These are phyloP conservation scores for Spergularia marina DNA, from an alignment of 148 eudicot genomes.

Conservation along the genomic window DNA sequence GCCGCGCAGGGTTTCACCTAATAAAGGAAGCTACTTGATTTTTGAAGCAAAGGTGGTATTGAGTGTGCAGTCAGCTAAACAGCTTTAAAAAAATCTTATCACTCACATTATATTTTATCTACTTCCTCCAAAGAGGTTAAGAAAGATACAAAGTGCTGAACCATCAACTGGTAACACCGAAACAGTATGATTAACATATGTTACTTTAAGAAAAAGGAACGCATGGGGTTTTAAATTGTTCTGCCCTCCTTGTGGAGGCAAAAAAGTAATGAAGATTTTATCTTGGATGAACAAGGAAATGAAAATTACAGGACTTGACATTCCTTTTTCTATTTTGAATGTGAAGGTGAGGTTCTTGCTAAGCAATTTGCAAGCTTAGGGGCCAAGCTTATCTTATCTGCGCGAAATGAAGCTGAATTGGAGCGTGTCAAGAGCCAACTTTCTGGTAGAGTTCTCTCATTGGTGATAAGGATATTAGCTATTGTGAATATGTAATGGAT, in stretches of 20 bases:
- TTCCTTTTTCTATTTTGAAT: conserved; percentile 9
- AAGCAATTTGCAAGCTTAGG: conserved; percentile 86
- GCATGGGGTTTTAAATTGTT: too few species aligned
- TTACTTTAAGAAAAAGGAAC: too few species aligned
- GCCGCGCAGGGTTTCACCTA: neutral
- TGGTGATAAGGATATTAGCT: conserved; percentile 2
- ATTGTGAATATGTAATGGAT: neutral
- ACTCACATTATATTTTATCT: too few species aligned
- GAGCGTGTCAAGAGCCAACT: conserved; percentile 75
- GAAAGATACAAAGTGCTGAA: neutral
- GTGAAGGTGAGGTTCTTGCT: conserved; percentile 81
- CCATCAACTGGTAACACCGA: neutral
- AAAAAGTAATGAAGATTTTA: neutral
- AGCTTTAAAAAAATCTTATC: neutral
- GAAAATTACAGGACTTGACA: neutral
- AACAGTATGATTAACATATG: neutral
- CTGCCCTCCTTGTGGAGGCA: too few species aligned
- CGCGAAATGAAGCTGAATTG: conserved; percentile 81
- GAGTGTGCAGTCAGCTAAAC: neutral
- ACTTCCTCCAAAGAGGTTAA: too few species aligned
- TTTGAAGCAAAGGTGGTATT: neutral
- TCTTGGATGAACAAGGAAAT: neutral
- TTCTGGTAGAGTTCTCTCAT: conserved; percentile 40
- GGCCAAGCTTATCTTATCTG: conserved; percentile 87
- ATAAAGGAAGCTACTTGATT: neutral